phyloP scores from a whole-genome alignment of 208 protist genomes.

The Blastocrithidia nonstop region DNA sequence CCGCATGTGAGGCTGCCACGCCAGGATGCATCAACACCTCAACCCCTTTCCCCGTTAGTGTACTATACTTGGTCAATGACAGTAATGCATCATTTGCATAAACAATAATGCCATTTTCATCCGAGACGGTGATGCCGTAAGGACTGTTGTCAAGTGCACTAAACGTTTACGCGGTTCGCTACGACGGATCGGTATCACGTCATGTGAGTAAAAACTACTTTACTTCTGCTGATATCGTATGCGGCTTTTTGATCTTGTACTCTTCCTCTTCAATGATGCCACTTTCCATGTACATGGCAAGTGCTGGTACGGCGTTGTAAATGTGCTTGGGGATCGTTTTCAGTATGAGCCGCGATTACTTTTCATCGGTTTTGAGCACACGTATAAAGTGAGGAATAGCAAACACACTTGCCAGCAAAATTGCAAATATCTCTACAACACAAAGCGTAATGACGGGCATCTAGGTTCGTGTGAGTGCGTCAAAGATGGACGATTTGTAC shows the following conservation, averaged over 20 bases:
- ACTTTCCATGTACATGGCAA: conserved; percentile 8
- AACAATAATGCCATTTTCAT: not conserved
- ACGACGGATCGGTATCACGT: not conserved
- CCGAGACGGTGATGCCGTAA: not conserved
- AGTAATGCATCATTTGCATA: not conserved
- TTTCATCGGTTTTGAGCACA: conserved; percentile 6
- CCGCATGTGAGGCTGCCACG: conserved; percentile 3
- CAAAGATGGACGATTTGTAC: conserved; percentile 4
- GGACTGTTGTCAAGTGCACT: not conserved
- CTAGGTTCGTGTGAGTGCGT: too few species aligned
- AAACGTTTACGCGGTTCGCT: not conserved
- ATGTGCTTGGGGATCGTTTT: conserved; percentile 6
- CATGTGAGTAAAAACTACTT: not conserved
- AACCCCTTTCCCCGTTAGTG: conserved; percentile 4
- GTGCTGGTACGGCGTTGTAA: conserved; percentile 7
- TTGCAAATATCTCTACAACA: too few species aligned
- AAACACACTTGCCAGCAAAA: not conserved
- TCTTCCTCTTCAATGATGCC: conserved; percentile 5
- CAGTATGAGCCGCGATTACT: conserved; percentile 10
- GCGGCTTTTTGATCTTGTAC: not conserved
- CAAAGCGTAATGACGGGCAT: too few species aligned
- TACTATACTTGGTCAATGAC: not conserved
- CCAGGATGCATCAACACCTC: conserved; percentile 6
- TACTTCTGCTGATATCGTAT: too few species aligned
- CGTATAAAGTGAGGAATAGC: not conserved